A percentile compares a stretch with the other conserved stretches of the same genome.
Conservation (phyloP, 805 yeast species). For the Yarrowia deformans region DNA sequence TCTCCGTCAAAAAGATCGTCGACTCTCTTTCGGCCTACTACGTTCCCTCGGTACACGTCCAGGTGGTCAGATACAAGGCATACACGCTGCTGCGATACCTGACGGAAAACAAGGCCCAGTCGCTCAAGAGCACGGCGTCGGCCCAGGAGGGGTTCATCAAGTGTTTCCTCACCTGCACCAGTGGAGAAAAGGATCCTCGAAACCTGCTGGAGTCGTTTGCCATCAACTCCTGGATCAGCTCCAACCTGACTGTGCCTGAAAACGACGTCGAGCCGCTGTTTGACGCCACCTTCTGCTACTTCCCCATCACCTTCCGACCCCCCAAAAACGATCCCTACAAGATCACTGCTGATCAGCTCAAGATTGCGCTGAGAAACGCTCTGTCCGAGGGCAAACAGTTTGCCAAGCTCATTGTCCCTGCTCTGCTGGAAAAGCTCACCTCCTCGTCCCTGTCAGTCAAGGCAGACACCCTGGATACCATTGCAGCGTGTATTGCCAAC, state of each 20-base stretch:
- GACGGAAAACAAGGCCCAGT: slow-evolving; percentile 40
- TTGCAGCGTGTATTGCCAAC: slow-evolving; percentile 61
- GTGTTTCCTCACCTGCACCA: slow-evolving; percentile 70
- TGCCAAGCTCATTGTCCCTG: slow-evolving; percentile 78
- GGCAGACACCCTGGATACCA: slow-evolving; percentile 72
- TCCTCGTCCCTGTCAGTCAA: slow-evolving; percentile 52
- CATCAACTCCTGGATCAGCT: slow-evolving; percentile 59
- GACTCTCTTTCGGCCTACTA: slow-evolving; percentile 47
- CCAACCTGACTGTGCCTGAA: slow-evolving; percentile 53
- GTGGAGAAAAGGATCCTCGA: slow-evolving; percentile 94
- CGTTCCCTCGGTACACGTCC: slow-evolving; percentile 46
- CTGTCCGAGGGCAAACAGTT: slow-evolving; percentile 66
- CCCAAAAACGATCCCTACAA: slow-evolving; percentile 88
- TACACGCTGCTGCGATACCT: slow-evolving; percentile 61
- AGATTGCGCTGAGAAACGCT: slow-evolving; percentile 64
- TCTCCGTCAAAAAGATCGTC: slow-evolving; percentile 51
- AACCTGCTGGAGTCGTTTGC: slow-evolving; percentile 76
- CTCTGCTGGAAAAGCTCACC: slow-evolving; percentile 60
- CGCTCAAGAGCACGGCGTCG: slow-evolving; percentile 8
- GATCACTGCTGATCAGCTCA: slow-evolving; percentile 77
- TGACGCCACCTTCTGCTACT: slow-evolving; percentile 91
- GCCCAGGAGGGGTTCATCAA: slow-evolving; percentile 57
- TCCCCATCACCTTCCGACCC: slow-evolving; percentile 94
- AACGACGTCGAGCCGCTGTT: slow-evolving; percentile 70
- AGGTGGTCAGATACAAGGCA: slow-evolving; percentile 53